A percentile compares a stretch with the other conserved stretches of the same genome.
Conservation (phyloP, 345 rosid species). For the Linum lewisii region DNA sequence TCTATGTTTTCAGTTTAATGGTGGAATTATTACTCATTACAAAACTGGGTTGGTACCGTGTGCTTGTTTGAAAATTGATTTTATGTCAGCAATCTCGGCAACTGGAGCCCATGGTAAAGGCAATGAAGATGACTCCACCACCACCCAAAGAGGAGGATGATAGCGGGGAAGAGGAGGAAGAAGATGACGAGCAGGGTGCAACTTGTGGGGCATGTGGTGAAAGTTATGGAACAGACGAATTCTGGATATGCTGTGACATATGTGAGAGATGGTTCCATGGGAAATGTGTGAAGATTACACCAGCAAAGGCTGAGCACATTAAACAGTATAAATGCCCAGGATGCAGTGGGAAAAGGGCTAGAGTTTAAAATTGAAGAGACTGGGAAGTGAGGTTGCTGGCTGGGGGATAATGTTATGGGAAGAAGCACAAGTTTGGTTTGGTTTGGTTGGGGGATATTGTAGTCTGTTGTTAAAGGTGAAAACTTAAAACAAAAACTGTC, state of each 20-base stretch:
- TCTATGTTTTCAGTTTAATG: not conserved
- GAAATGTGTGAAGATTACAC: conserved; percentile 97
- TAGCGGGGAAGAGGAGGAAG: conserved; percentile 88
- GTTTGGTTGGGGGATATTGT: too few relatives aligned
- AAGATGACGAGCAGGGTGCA: conserved; percentile 85
- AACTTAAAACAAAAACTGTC: too few relatives aligned
- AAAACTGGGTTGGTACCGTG: conserved; percentile 1
- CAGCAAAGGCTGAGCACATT: conserved; percentile 97
- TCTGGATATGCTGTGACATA: conserved; percentile 95
- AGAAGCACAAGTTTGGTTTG: too few relatives aligned
- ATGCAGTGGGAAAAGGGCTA: conserved; percentile 91
- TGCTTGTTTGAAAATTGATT: conserved; percentile 9
- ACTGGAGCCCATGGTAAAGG: conserved; percentile 46
- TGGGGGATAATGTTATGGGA: too few relatives aligned
- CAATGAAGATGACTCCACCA: conserved; percentile 64
- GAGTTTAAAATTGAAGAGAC: too few relatives aligned
- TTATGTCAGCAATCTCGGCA: conserved; percentile 49
- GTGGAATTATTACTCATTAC: not conserved
- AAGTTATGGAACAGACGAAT: conserved; percentile 82
- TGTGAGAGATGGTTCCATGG: conserved; percentile 99
- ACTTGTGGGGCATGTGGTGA: conserved; percentile 98
- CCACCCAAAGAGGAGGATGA: conserved; percentile 85
- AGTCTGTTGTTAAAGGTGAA: too few relatives aligned
- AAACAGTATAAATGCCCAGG: conserved; percentile 98
- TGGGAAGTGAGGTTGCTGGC: too few relatives aligned